phyloP scores from a whole-genome alignment of 106 monocot species.

The Acorus gramineus region DNA sequence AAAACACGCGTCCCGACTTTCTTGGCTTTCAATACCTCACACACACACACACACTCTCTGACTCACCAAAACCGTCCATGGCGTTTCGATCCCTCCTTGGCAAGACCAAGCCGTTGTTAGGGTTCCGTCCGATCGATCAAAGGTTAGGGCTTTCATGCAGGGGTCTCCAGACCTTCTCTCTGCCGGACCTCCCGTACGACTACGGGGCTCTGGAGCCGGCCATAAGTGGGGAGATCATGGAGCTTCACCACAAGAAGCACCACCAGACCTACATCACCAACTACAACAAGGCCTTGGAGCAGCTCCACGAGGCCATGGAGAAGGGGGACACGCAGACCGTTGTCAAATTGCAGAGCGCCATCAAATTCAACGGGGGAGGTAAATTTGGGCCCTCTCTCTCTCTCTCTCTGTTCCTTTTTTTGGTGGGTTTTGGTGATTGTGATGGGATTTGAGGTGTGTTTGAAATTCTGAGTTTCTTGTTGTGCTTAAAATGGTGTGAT shows the following conservation, averaged over 20 bases:
- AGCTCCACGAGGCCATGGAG: slow-evolving; percentile 71
- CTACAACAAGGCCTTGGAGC: slow-evolving; percentile 94
- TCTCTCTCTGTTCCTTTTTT: not conserved
- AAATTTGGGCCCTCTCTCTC: not conserved
- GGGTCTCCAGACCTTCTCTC: slow-evolving; percentile 48
- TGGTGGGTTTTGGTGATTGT: not conserved
- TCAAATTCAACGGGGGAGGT: slow-evolving; percentile 99
- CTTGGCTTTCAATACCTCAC: no score
- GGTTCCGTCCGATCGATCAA: not conserved
- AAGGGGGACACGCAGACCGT: slow-evolving; percentile 72
- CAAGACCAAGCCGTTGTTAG: slow-evolving; percentile 22
- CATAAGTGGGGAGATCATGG: slow-evolving; percentile 97
- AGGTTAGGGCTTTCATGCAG: slow-evolving; percentile 9
- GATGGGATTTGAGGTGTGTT: no score
- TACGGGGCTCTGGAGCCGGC: slow-evolving; percentile 89
- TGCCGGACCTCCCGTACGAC: slow-evolving; percentile 88
- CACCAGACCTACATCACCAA: slow-evolving; percentile 93
- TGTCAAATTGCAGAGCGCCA: slow-evolving; percentile 82
- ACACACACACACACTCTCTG: not conserved
- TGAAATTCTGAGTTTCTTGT: no score
- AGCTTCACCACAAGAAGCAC: slow-evolving; percentile 93
- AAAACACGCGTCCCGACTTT: no score
- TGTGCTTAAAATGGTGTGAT: no score
- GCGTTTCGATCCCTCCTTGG: slow-evolving; percentile 37
- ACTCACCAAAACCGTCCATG: slow-evolving; percentile 12